These are phyloP conservation scores for Talaromyces albobiverticillius DNA, from an alignment of 2,329 filamentous ascomycete species.

Conservation along the genomic window DNA sequence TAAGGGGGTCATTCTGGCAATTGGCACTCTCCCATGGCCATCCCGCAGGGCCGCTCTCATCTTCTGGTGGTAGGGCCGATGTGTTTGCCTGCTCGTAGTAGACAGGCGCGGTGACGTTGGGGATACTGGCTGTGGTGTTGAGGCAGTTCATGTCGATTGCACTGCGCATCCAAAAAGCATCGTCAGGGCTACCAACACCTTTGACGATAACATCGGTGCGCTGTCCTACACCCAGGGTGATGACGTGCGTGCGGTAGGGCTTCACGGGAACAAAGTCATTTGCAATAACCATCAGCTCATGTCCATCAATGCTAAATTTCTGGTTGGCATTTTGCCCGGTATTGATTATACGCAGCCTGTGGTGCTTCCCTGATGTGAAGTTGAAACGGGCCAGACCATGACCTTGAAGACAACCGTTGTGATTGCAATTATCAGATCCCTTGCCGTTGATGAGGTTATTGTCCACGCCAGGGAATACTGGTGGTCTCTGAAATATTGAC, in stretches of 20 bases:
- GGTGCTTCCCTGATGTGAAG: neutral
- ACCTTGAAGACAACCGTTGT: neutral
- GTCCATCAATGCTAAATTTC: conserved; percentile 2
- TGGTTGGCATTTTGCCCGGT: neutral
- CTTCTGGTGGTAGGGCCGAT: neutral
- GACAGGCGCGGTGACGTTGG: neutral
- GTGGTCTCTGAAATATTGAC: neutral
- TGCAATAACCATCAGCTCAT: neutral
- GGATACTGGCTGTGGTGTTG: neutral
- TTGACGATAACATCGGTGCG: conserved; percentile 1
- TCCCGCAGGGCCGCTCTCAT: neutral
- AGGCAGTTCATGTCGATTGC: neutral
- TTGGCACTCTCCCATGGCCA: conserved; percentile 1
- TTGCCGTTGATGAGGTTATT: conserved; percentile 2
- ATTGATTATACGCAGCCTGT: neutral
- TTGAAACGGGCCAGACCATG: neutral
- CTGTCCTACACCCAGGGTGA: neutral
- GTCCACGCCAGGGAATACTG: neutral
- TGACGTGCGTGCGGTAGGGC: neutral
- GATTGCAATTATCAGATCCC: neutral
- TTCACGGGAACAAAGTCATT: neutral
- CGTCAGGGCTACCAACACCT: neutral
- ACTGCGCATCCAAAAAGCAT: conserved; percentile 4
- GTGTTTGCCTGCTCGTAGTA: neutral
- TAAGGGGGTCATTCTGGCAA: conserved; percentile 18